Evolutionary conservation across 108 stramenopile species (phyloP), one percentile per base, ranked within the genome.

Genomic region (Fistulifera solaris): DNA sequence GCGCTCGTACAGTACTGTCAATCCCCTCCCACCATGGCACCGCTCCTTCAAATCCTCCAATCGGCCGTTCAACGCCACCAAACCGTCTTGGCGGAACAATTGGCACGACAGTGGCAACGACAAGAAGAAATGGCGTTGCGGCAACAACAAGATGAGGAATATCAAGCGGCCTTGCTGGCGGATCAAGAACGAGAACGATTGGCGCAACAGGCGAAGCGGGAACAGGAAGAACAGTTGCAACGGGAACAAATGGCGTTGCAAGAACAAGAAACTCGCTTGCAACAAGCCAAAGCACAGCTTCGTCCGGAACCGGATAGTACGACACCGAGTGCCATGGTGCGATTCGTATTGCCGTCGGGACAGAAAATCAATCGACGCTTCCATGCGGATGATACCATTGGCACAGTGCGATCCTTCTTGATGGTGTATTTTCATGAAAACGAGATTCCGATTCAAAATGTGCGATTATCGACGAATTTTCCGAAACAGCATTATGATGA

Each of bases 71-170:
- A 72, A 38, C 75, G 70, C 0, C 82, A 86, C 49, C 51, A 74
- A 7, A 62, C 67, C 26, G 23, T 66, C 0, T 38, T 78, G 11
- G 71, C 76, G 0, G 78, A 78, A 52, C 59, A 43, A 23, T 66
- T 63, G 25, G 73, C 68, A 2, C 63, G 83, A 12, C 76, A 85
- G 13, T 35, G 82, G 18, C 65, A 72, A 49, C 73, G 78, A 0
- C 73, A 87, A 72, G 80, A 91, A 63, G 89, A 85, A 52, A 38
- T 38, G 16, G 69, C 72, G 39, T 59, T 91, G 25, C 75, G 89
- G 1, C 59, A 72, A 49, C 83, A 87, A 45, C 89, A 91, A 58
- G 83, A 91, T 70, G 63, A 67, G 25, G 89, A 91, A 58, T 91
- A 83, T 52, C 83, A 77, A 68, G 78, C 81, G 62, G 63, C 89